These are phyloP conservation scores for Periconia sp. DNA, from an alignment of 2,329 filamentous ascomycete species.

Conservation along the genomic window DNA sequence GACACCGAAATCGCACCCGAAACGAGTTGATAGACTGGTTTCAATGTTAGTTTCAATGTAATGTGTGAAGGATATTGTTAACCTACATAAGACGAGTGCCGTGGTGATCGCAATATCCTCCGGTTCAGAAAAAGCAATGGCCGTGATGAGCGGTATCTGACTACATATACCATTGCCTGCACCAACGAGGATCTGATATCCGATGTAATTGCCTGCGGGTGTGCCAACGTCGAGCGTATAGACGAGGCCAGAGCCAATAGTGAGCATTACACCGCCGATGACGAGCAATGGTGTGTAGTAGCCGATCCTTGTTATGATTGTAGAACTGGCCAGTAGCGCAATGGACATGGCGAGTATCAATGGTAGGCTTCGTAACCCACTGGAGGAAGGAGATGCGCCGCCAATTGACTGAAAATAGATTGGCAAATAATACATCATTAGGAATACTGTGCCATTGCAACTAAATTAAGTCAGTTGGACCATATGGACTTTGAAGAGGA, in stretches of 20 bases:
- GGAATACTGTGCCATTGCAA: conserved; percentile 37
- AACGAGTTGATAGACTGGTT: too few species aligned
- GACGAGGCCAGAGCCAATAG: conserved; percentile 44
- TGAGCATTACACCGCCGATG: not conserved
- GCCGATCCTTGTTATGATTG: not conserved
- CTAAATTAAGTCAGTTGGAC: too few species aligned
- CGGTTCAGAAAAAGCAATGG: not conserved
- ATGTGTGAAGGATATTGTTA: too few species aligned
- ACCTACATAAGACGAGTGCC: too few species aligned
- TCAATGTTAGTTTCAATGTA: too few species aligned
- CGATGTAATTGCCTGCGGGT: conserved; percentile 44
- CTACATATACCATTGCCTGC: not conserved
- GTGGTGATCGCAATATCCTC: too few species aligned
- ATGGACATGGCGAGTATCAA: not conserved
- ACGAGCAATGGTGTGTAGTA: conserved; percentile 5
- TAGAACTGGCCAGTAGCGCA: not conserved
- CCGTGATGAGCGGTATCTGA: too few species aligned
- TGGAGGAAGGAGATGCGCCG: conserved; percentile 34
- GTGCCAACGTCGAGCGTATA: conserved; percentile 43
- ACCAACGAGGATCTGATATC: conserved; percentile 40
- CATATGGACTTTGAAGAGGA: too few species aligned
- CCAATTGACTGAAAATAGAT: conserved; percentile 53
- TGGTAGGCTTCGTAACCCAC: conserved; percentile 37
- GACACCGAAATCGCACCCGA: conserved; percentile 44
- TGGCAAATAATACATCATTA: conserved; percentile 50